A percentile compares a stretch with the other conserved stretches of the same genome.
Conservation (phyloP, 768 basidiomycete genomes). For the Tulasnella sp. region DNA sequence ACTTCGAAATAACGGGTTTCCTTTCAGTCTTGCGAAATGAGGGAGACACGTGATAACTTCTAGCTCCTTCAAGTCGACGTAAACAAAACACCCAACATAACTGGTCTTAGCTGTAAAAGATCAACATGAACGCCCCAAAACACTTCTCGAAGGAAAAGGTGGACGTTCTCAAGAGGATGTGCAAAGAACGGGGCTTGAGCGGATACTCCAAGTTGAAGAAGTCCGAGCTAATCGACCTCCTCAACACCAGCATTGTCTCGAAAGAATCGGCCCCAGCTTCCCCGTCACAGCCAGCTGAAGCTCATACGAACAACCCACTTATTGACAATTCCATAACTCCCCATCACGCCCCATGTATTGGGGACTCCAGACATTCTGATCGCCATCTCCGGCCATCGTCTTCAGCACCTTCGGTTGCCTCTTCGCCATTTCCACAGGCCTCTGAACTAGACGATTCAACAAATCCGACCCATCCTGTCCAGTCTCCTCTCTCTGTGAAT, state of each 20-base stretch:
- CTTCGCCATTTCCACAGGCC: background rate
- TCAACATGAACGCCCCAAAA: background rate
- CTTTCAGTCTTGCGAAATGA: too few species aligned
- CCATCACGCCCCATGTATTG: background rate
- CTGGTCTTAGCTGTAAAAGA: background rate
- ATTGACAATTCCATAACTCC: background rate
- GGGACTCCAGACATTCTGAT: background rate
- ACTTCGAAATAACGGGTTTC: background rate
- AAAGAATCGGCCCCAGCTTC: background rate
- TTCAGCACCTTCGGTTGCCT: slow-evolving; percentile 9
- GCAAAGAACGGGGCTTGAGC: slow-evolving; percentile 57
- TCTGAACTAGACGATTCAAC: background rate
- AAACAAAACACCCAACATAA: background rate
- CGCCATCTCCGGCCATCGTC: background rate
- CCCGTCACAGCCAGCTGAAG: background rate
- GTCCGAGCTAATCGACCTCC: slow-evolving; percentile 49
- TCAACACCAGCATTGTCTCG: background rate
- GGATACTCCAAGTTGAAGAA: slow-evolving; percentile 70
- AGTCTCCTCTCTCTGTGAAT: background rate
- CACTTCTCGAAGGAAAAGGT: slow-evolving; percentile 48
- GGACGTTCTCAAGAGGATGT: slow-evolving; percentile 60
- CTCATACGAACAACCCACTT: background rate
- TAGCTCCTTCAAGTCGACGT: background rate
- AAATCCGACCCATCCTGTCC: slow-evolving; percentile 21
- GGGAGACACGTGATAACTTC: background rate